These are phyloP conservation scores for Byssothecium circinans DNA, from an alignment of 2,329 filamentous ascomycete genomes.

Conservation along the genomic window DNA sequence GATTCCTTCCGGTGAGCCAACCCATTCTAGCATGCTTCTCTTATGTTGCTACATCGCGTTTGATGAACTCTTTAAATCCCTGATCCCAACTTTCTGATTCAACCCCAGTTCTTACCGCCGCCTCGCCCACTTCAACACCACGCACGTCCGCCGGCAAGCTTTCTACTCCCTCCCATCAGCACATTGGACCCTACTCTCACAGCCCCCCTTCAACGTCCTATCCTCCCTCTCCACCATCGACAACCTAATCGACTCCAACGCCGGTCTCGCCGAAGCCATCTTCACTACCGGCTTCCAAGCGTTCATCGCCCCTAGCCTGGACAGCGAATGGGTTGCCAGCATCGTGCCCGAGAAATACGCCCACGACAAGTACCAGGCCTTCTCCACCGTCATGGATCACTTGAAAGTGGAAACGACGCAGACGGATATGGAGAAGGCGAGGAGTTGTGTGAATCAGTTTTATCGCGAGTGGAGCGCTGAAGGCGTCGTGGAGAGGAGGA, in stretches of 20 bases:
- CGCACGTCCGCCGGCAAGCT: slow-evolving; percentile 83
- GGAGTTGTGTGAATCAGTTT: slow-evolving; percentile 89
- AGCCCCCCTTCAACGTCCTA: slow-evolving; percentile 79
- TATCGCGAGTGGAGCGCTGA: slow-evolving; percentile 92
- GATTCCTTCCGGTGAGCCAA: slow-evolving; percentile 81
- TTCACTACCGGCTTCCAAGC: slow-evolving; percentile 52
- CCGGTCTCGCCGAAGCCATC: slow-evolving; percentile 78
- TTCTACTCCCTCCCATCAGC: slow-evolving; percentile 86
- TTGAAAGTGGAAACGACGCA: slow-evolving; percentile 73
- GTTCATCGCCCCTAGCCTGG: slow-evolving; percentile 36
- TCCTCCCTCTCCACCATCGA: slow-evolving; percentile 79
- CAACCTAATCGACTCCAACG: slow-evolving; percentile 85
- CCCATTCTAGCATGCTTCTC: not conserved
- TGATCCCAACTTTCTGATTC: not conserved
- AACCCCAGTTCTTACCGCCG: slow-evolving; percentile 89
- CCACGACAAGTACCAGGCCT: slow-evolving; percentile 32
- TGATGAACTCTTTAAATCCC: not conserved
- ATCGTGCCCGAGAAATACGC: slow-evolving; percentile 34
- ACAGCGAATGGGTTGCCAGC: slow-evolving; percentile 37
- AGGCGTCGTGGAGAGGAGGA: slow-evolving; percentile 72
- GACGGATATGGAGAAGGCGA: slow-evolving; percentile 83
- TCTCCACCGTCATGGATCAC: slow-evolving; percentile 56
- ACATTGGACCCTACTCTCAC: slow-evolving; percentile 82
- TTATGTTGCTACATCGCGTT: not conserved
- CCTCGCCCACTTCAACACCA: slow-evolving; percentile 84